A percentile compares a stretch with the other conserved stretches of the same genome.
These are phyloP conservation scores for Gymnopus androsaceus DNA, from an alignment of 1,284 basidiomycete genomes.

Conservation along the genomic window DNA sequence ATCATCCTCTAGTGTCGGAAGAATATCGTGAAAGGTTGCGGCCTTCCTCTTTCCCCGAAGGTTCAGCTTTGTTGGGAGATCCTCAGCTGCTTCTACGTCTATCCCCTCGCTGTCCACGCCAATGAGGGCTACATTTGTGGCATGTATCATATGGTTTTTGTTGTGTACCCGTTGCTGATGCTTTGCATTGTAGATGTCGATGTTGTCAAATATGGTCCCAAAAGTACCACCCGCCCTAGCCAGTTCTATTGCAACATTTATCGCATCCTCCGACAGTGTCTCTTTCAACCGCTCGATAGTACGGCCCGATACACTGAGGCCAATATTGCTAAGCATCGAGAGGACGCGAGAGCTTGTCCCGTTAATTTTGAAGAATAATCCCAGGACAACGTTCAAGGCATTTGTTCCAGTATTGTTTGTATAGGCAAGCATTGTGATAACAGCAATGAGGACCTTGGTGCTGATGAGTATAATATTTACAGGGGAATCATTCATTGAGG, in stretches of 20 bases:
- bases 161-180: slow-evolving; percentile 20
- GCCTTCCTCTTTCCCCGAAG: too few species aligned
- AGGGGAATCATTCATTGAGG: slow-evolving; percentile 40
- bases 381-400: slow-evolving; percentile 24
- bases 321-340: too few species aligned
- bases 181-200: slow-evolving; percentile 21
- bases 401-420: slow-evolving; percentile 40
- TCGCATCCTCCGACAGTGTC: slow-evolving; percentile 19
- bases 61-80: too few species aligned
- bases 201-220: slow-evolving; percentile 22
- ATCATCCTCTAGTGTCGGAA: too few species aligned
- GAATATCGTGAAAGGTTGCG: too few species aligned
- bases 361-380: slow-evolving; percentile 44
- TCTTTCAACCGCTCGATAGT: too few species aligned
- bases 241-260: slow-evolving; percentile 12
- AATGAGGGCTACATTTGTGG: too few species aligned
- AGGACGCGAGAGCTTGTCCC: too few species aligned
- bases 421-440: slow-evolving; percentile 47
- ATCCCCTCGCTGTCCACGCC: too few species aligned
- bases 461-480: slow-evolving; percentile 23
- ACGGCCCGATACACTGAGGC: too few species aligned
- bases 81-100: too few species aligned
- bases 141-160: slow-evolving; percentile 21
- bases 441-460: slow-evolving; percentile 33
- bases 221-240: slow-evolving; percentile 10